Conservation (phyloP, 202 grass and related monocot species). For the Brachypodium distachyon region DNA sequence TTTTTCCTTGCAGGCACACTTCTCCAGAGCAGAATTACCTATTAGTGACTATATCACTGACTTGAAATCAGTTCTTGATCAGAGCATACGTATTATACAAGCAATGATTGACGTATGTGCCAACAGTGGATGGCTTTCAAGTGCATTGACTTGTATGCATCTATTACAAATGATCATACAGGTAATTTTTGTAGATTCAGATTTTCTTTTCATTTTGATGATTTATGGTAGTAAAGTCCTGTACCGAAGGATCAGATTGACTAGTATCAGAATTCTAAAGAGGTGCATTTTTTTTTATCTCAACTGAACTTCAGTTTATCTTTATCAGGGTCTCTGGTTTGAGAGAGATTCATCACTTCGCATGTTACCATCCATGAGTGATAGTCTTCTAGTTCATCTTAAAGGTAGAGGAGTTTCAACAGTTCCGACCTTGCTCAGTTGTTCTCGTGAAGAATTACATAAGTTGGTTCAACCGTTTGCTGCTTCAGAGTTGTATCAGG, state of each 20-base stretch:
- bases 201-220: conserved; percentile 12
- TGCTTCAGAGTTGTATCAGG: conserved; percentile 63
- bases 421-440: conserved; percentile 45
- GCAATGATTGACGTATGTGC: conserved; percentile 98
- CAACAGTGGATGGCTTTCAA: conserved; percentile 96
- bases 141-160: conserved; percentile 90
- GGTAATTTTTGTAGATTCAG: conserved; percentile 39
- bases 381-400: conserved; percentile 62
- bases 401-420: conserved; percentile 47
- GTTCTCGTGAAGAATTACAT: conserved; percentile 62
- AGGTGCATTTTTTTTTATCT: not conserved
- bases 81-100: conserved; percentile 96
- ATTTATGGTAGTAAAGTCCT: not conserved
- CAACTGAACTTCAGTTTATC: not conserved
- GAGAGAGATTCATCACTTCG: conserved; percentile 74
- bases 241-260: conserved; percentile 2
- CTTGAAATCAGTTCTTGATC: conserved; percentile 98
- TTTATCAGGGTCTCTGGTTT: conserved; percentile 81
- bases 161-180: conserved; percentile 98
- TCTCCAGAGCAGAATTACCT: conserved; percentile 78
- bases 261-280: not conserved
- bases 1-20: conserved; percentile 64
- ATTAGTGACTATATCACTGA: conserved; percentile 88
- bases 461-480: conserved; percentile 46
- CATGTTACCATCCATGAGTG: conserved; percentile 92